Evolutionary conservation across 352 stramenopile genomes (phyloP).

Genomic region (Phytophthora sansomeana): DNA sequence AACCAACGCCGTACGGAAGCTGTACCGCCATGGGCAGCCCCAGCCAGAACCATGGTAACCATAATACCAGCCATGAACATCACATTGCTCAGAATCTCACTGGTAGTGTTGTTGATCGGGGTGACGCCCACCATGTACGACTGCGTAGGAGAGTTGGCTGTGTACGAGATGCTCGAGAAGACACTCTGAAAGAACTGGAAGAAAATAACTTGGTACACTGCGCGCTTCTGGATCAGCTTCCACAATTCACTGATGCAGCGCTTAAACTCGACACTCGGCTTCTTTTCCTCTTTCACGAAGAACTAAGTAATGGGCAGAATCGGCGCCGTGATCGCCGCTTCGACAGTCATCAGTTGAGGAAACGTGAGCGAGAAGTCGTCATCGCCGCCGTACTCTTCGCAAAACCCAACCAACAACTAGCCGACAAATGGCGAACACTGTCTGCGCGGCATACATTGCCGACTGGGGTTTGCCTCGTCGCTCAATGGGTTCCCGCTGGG

Average conservation of each 20-base stretch:
- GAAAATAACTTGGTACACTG: not conserved
- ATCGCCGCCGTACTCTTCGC: slow-evolving; percentile 33
- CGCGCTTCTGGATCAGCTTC: not conserved
- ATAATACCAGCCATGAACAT: slow-evolving; percentile 35
- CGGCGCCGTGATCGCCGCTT: slow-evolving; percentile 14
- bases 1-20: slow-evolving; percentile 41
- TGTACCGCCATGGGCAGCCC: slow-evolving; percentile 41
- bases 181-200: not conserved
- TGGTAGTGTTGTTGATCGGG: slow-evolving; percentile 32
- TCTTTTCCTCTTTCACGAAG: slow-evolving; percentile 14
- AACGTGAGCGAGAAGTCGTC: slow-evolving; percentile 36
- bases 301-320: slow-evolving; percentile 26
- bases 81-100: slow-evolving; percentile 27
- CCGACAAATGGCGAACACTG: slow-evolving; percentile 34
- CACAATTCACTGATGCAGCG: not conserved
- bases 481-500: slow-evolving; percentile 42
- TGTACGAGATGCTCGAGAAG: not conserved
- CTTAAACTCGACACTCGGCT: not conserved
- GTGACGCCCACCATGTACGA: not conserved
- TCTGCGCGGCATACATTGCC: slow-evolving; percentile 41
- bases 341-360: slow-evolving; percentile 26
- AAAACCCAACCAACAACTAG: slow-evolving; percentile 25
- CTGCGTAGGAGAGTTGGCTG: not conserved
- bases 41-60: slow-evolving; percentile 46
- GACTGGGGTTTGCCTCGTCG: slow-evolving; percentile 49